phyloP scores from a whole-genome alignment of 169 alveolate species.

The Cytauxzoon felis region DNA sequence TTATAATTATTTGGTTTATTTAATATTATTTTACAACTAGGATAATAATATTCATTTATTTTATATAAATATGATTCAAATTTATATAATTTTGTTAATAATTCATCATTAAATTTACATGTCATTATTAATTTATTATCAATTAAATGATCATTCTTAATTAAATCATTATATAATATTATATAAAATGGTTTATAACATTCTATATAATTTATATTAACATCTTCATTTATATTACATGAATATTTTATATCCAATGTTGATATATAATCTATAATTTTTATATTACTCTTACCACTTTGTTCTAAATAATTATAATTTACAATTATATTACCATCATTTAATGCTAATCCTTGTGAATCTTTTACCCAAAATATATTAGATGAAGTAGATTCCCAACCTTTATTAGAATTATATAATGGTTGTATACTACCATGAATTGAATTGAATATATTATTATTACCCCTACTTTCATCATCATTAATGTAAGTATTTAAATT shows the following conservation, averaged over 20 bases:
- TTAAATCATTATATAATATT: too few relatives aligned
- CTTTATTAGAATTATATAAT: background rate
- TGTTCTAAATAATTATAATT: too few relatives aligned
- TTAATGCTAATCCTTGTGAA: slow-evolving; percentile 19
- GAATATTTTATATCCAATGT: slow-evolving; percentile 30
- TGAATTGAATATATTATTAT: background rate
- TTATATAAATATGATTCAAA: background rate
- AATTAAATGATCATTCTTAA: too few relatives aligned
- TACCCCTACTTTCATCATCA: background rate
- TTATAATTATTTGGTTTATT: too few relatives aligned
- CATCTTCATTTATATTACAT: too few relatives aligned
- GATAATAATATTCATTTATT: background rate
- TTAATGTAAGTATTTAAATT: too few relatives aligned
- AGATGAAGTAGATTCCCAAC: slow-evolving; percentile 5
- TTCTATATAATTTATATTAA: slow-evolving; percentile 15
- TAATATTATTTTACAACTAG: too few relatives aligned
- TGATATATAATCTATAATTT: slow-evolving; percentile 4
- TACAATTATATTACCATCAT: slow-evolving; percentile 13
- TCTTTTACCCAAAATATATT: background rate
- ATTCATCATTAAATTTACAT: background rate
- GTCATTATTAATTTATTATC: too few relatives aligned
- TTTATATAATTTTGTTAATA: background rate
- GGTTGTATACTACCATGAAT: background rate
- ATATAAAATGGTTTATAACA: slow-evolving; percentile 11
- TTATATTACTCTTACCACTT: too few relatives aligned